Conservation (phyloP, 2,329 filamentous ascomycete genomes). For the Lithohypha guttulata region DNA sequence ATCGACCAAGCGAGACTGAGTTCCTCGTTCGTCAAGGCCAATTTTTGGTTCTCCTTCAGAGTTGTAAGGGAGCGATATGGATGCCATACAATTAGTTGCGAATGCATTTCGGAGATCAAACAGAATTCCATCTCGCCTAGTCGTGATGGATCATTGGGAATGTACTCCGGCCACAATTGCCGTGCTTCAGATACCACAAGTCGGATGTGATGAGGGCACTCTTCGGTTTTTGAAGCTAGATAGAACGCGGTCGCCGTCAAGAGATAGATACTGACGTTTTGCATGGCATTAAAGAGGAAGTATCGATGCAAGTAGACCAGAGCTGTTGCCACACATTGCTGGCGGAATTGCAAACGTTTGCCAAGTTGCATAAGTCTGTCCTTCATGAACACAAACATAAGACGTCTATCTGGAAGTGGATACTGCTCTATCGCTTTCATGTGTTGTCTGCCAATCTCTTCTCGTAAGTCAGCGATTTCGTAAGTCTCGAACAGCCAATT, state of each 20-base stretch:
- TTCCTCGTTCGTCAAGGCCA: slow-evolving; percentile 68
- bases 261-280: slow-evolving; percentile 85
- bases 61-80: slow-evolving; percentile 73
- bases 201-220: slow-evolving; percentile 90
- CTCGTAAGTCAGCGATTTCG: slow-evolving; percentile 63
- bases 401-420: slow-evolving; percentile 67
- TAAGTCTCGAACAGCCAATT: slow-evolving; percentile 86
- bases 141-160: slow-evolving; percentile 66
- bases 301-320: slow-evolving; percentile 92
- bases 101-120: slow-evolving; percentile 81
- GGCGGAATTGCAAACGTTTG: slow-evolving; percentile 71
- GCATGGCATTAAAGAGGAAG: slow-evolving; percentile 82
- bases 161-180: slow-evolving; percentile 71
- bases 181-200: slow-evolving; percentile 79
- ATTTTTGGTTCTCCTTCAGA: slow-evolving; percentile 43
- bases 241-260: slow-evolving; percentile 90
- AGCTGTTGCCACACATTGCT: slow-evolving; percentile 87
- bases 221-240: slow-evolving; percentile 94
- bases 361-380: slow-evolving; percentile 74
- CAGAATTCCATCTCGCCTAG: slow-evolving; percentile 91
- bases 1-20: slow-evolving; percentile 66
- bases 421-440: slow-evolving; percentile 61
- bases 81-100: slow-evolving; percentile 80
- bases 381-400: slow-evolving; percentile 85
- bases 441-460: slow-evolving; percentile 67